phyloP scores from a whole-genome alignment of 2,329 filamentous ascomycete genomes.

The Aspergillus amoenus region DNA sequence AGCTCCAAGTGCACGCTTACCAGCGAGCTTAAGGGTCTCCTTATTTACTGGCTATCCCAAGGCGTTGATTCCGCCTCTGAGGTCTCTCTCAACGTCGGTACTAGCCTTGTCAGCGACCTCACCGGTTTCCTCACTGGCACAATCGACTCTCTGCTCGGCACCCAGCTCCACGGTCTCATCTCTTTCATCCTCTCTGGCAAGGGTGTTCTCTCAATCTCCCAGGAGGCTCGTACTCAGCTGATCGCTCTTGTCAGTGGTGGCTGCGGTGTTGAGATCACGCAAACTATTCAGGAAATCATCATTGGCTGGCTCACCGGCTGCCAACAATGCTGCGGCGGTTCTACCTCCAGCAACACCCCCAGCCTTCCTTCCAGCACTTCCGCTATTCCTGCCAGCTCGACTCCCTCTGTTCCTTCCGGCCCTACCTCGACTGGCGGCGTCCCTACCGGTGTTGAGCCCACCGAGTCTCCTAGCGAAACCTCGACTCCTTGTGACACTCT shows the following conservation, averaged over 20 bases:
- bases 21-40: constrained; percentile 37
- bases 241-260: constrained; percentile 36
- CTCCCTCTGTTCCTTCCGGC: neutral
- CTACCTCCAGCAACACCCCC: constrained; percentile 5
- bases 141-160: constrained; percentile 28
- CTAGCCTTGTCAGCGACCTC: constrained; percentile 29
- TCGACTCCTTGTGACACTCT: neutral
- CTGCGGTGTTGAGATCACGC: constrained; percentile 51
- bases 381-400: neutral
- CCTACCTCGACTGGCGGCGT: no score
- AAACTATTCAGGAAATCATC: constrained; percentile 53
- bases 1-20: constrained; percentile 32
- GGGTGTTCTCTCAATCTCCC: constrained; percentile 31
- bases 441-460: constrained; percentile 2
- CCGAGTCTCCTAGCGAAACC: constrained; percentile 6
- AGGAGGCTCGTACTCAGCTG: constrained; percentile 35
- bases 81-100: constrained; percentile 27
- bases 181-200: constrained; percentile 32
- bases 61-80: constrained; percentile 24
- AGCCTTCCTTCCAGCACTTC: constrained; percentile 11
- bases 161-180: constrained; percentile 33
- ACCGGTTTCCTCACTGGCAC: constrained; percentile 30
- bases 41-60: constrained; percentile 38
- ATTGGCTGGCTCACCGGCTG: constrained; percentile 41
- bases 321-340: constrained; percentile 15